Evolutionary conservation across 371 early-diverging fungal genomes (phyloP).

Genomic region (Lichtheimia hyalospora): DNA sequence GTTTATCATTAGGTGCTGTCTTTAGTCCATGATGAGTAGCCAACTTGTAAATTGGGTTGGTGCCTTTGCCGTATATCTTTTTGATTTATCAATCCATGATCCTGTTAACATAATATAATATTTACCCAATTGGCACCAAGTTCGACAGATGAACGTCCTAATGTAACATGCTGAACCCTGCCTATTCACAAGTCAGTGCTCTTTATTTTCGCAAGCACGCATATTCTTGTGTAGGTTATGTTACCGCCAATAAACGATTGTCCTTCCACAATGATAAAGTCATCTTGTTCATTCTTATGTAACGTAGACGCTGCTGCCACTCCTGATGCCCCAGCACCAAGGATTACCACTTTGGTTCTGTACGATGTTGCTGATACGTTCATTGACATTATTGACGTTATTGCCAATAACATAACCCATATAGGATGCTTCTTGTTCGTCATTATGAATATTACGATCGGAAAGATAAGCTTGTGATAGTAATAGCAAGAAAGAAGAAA

Average conservation of each 20-base stretch:
- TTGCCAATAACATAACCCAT: no score
- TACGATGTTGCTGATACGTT: background rate
- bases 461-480: background rate
- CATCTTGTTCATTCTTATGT: slow-evolving; percentile 16
- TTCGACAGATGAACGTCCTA: slow-evolving; percentile 35
- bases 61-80: slow-evolving; percentile 48
- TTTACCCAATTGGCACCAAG: slow-evolving; percentile 52
- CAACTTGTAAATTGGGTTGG: slow-evolving; percentile 40
- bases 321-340: slow-evolving; percentile 51
- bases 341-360: slow-evolving; percentile 34
- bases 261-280: slow-evolving; percentile 43
- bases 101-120: background rate
- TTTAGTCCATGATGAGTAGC: slow-evolving; percentile 33
- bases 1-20: slow-evolving; percentile 39
- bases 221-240: no score
- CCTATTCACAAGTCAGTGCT: slow-evolving; percentile 15
- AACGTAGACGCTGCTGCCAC: slow-evolving; percentile 37
- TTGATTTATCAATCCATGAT: background rate
- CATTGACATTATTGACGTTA: background rate
- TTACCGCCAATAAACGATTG: slow-evolving; percentile 41
- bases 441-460: no score
- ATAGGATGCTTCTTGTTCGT: no score
- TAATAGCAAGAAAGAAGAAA: background rate
- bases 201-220: no score
- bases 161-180: slow-evolving; percentile 33